phyloP scores from a whole-genome alignment of 768 basidiomycete genomes.

The Boletellus ananas region DNA sequence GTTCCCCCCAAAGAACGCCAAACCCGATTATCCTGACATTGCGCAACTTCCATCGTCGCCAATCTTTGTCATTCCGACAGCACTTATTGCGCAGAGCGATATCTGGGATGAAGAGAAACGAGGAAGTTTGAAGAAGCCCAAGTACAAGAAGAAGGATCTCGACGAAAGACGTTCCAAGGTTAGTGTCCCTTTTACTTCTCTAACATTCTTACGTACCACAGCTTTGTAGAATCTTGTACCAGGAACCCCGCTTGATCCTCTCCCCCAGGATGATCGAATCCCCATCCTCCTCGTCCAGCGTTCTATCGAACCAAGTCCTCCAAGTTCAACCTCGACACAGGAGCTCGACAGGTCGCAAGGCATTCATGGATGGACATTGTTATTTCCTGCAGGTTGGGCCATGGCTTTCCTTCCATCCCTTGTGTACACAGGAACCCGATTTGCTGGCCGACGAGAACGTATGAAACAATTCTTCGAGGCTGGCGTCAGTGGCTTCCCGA shows the following conservation, averaged over 20 bases:
- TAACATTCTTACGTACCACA: background rate
- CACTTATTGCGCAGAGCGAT: conserved; percentile 56
- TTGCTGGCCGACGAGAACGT: conserved; percentile 83
- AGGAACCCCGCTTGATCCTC: conserved; percentile 63
- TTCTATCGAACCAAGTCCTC: conserved; percentile 46
- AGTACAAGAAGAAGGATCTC: conserved; percentile 78
- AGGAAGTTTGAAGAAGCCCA: conserved; percentile 51
- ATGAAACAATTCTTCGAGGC: conserved; percentile 81
- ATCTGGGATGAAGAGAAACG: conserved; percentile 70
- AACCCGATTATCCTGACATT: conserved; percentile 32
- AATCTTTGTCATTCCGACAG: conserved; percentile 46
- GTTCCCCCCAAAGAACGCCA: conserved; percentile 80
- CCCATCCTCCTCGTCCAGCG: conserved; percentile 83
- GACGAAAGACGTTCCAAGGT: conserved; percentile 81
- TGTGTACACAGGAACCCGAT: conserved; percentile 74
- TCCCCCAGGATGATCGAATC: conserved; percentile 75
- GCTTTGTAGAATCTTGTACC: conserved; percentile 66
- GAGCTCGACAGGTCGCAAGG: conserved; percentile 33
- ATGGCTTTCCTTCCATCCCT: conserved; percentile 89
- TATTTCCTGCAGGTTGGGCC: conserved; percentile 85
- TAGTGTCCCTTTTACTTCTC: background rate
- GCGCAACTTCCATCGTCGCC: conserved; percentile 28
- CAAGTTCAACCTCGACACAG: conserved; percentile 14
- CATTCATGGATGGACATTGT: conserved; percentile 83
- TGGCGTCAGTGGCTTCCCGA: conserved; percentile 70